A percentile compares a stretch with the other conserved stretches of the same genome.
Conservation (phyloP, 2,329 filamentous ascomycete species). For the Pseudogymnoascus sp. region DNA sequence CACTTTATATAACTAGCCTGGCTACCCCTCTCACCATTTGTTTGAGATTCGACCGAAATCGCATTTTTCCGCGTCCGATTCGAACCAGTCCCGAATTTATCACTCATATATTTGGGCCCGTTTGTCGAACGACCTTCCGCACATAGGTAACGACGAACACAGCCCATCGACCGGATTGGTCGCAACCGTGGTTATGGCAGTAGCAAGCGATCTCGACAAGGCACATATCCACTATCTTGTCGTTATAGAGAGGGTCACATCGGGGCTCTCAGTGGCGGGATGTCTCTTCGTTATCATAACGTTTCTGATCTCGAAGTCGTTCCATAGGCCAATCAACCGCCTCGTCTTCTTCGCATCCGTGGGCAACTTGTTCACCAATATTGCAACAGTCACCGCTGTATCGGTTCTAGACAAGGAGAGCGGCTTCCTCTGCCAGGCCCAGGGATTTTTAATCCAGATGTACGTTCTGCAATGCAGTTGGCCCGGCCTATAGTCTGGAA, state of each 20-base stretch:
- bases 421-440: conserved; percentile 50
- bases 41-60: background rate
- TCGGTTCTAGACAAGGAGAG: conserved; percentile 40
- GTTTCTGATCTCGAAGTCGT: conserved; percentile 55
- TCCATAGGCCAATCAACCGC: conserved; percentile 81
- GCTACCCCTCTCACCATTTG: background rate
- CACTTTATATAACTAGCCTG: background rate
- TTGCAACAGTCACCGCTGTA: conserved; percentile 65
- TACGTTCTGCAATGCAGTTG: conserved; percentile 33
- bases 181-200: background rate
- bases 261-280: conserved; percentile 61
- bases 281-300: conserved; percentile 64
- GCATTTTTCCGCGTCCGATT: background rate
- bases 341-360: conserved; percentile 77
- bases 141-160: background rate
- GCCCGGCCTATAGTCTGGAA: background rate
- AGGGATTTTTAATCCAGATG: conserved; percentile 77
- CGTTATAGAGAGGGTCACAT: conserved; percentile 58
- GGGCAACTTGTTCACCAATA: conserved; percentile 70
- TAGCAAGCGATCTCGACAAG: background rate
- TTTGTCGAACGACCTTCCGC: background rate
- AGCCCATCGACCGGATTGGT: background rate
- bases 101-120: background rate
- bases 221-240: conserved; percentile 45
- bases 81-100: background rate